phyloP scores from a whole-genome alignment of 164 flowering plant species.

The Liquidambar formosana region DNA sequence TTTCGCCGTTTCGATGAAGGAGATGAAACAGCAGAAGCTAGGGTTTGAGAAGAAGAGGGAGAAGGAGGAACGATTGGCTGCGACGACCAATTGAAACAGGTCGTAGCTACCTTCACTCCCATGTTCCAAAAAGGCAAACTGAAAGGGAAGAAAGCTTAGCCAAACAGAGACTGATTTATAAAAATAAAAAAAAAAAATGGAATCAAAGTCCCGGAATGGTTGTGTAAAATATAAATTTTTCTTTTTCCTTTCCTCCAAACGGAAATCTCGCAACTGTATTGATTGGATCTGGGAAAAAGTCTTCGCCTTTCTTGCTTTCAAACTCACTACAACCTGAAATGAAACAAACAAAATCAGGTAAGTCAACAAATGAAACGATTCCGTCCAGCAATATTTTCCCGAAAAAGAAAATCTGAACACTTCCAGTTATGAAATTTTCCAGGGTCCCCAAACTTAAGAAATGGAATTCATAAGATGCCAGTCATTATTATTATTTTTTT shows the following conservation, averaged over 20 bases:
- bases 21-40: slow-evolving; percentile 51
- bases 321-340: slow-evolving; percentile 25
- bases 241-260: slow-evolving; percentile 12
- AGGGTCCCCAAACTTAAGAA: neutral
- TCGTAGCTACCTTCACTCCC: slow-evolving; percentile 48
- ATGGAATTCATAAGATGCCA: neutral
- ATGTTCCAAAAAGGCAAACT: slow-evolving; percentile 16
- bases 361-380: neutral
- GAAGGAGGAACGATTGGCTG: slow-evolving; percentile 48
- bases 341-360: neutral
- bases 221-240: neutral
- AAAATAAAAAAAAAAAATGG: slow-evolving; percentile 5
- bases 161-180: slow-evolving; percentile 3
- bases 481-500: neutral
- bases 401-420: neutral
- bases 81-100: slow-evolving; percentile 58
- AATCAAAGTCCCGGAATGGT: slow-evolving; percentile 3
- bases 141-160: neutral
- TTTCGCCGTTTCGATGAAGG: slow-evolving; percentile 27
- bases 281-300: slow-evolving; percentile 13
- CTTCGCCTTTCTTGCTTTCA: slow-evolving; percentile 5
- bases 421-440: neutral
- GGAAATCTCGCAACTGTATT: slow-evolving; percentile 9
- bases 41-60: slow-evolving; percentile 48
- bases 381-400: neutral